Evolutionary conservation across 2,329 filamentous ascomycete species (phyloP).

Genomic region (Pseudocercospora macadamiae): DNA sequence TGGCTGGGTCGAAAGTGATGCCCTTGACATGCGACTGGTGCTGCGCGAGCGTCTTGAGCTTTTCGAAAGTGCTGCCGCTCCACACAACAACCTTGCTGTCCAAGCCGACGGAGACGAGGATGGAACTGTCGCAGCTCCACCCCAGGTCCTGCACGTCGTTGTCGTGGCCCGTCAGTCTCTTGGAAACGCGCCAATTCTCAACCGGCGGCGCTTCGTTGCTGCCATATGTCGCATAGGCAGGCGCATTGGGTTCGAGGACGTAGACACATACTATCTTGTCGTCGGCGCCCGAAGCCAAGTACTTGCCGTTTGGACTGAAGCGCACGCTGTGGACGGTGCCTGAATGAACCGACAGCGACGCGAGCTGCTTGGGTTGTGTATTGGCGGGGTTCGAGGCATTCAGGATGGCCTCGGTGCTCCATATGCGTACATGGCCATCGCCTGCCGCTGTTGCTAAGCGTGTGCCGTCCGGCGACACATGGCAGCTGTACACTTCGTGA

Average conservation of each 20-base stretch:
- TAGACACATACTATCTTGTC: conserved; percentile 99
- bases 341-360: conserved; percentile 97
- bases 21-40: conserved; percentile 99
- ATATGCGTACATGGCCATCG: conserved; percentile 96
- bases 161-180: conserved; percentile 91
- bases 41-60: conserved; percentile 87
- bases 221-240: conserved; percentile 79
- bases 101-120: conserved; percentile 91
- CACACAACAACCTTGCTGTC: conserved; percentile 98
- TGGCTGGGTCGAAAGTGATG: conserved; percentile 96
- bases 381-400: conserved; percentile 73
- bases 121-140: conserved; percentile 94
- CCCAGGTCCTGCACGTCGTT: conserved; percentile 98
- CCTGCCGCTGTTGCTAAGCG: conserved; percentile 92
- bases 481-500: conserved; percentile 97
- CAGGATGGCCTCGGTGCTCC: conserved; percentile 93
- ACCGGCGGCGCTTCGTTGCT: conserved; percentile 85
- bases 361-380: conserved; percentile 84
- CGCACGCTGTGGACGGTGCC: conserved; percentile 96
- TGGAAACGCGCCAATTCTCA: conserved; percentile 97
- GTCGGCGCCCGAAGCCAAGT: conserved; percentile 94
- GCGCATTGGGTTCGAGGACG: conserved; percentile 79
- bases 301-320: conserved; percentile 93
- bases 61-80: conserved; percentile 98
- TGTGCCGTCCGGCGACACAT: conserved; percentile 91